phyloP scores from a whole-genome alignment of 768 basidiomycete genomes.

The Leccinum disarticulatum region DNA sequence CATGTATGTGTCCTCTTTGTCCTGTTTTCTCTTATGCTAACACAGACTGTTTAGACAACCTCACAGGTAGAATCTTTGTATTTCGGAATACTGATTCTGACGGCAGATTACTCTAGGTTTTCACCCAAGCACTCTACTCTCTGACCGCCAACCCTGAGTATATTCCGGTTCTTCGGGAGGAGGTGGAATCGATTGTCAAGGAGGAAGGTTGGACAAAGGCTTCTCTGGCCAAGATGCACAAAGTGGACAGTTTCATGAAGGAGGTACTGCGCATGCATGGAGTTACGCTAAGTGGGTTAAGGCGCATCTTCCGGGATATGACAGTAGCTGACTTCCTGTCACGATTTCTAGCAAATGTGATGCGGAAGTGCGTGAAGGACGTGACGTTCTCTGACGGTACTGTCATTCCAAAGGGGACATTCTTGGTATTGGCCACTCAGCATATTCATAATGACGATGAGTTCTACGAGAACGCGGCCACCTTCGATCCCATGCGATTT shows the following conservation, averaged over 20 bases:
- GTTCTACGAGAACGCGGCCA: slow-evolving; percentile 33
- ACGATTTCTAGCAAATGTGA: slow-evolving; percentile 5
- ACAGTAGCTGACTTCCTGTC: neutral
- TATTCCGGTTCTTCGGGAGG: slow-evolving; percentile 15
- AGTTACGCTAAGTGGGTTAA: slow-evolving; percentile 22
- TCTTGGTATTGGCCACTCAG: slow-evolving; percentile 24
- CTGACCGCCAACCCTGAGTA: slow-evolving; percentile 18
- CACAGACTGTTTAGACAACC: neutral
- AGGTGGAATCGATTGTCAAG: slow-evolving; percentile 12
- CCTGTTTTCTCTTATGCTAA: neutral
- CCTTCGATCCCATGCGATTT: slow-evolving; percentile 4
- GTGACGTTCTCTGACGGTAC: slow-evolving; percentile 38
- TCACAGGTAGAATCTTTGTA: slow-evolving; percentile 7
- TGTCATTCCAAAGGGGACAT: slow-evolving; percentile 34
- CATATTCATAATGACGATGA: slow-evolving; percentile 23
- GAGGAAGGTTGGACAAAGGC: slow-evolving; percentile 22
- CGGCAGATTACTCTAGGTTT: neutral
- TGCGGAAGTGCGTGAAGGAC: slow-evolving; percentile 14
- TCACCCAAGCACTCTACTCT: slow-evolving; percentile 9
- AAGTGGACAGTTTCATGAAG: slow-evolving; percentile 21
- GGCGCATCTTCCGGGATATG: neutral
- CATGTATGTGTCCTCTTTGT: slow-evolving; percentile 5
- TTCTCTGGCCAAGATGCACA: slow-evolving; percentile 17
- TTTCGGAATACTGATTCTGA: neutral
- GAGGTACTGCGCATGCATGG: slow-evolving; percentile 32